Base-by-base conservation (phyloP, 1,284 basidiomycete species). In the Schizophyllum commune region DNA sequence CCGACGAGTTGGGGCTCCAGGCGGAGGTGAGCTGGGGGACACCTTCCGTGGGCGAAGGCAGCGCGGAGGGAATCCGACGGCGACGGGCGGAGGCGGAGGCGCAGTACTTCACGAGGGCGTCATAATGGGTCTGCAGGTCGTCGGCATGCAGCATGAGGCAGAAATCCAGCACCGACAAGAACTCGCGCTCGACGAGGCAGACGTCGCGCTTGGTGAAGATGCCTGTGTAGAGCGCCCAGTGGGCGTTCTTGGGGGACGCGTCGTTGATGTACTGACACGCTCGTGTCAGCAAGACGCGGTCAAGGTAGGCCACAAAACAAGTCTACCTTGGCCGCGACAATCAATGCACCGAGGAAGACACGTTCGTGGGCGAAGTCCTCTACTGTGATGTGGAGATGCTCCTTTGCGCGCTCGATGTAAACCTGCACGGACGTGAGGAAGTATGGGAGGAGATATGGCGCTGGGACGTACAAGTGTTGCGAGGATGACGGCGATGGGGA, bases 311-410 rank as follows among this genome's bases (percentile, higher is more conserved):
- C 53, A 55, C 53, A 55, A 20, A 47, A 47, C 13, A 17, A 47
- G 39, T 47, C 53, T 21, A 55, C 53, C 57, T 84, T 84, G 73
- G 77, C 78, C 0, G 82, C 82, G 20, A 76, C 68, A 68, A 84
- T 82, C 64, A 84, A 66, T 6, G 83, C 80, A 60, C 82, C 82
- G 33, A 84, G 77, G 69, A 84, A 83, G 11, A 84, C 82, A 60
- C 82, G 80, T 69, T 84, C 83, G 63, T 79, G 76, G 17, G 83
- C 82, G 81, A 82, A 84, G 61, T 84, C 79, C 64, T 82, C 80
- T 63, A 83, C 75, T 13, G 81, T 80, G 60, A 84, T 84, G 62
- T 80, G 77, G 32, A 84, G 74, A 66, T 84, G 80, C 5, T 81
- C 79, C 64, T 78, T 79, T 1, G 82, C 82, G 57, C 82, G 69